Evolutionary conservation across 306 rosid genomes (phyloP).

Genomic region (Lathyrus sativus): DNA sequence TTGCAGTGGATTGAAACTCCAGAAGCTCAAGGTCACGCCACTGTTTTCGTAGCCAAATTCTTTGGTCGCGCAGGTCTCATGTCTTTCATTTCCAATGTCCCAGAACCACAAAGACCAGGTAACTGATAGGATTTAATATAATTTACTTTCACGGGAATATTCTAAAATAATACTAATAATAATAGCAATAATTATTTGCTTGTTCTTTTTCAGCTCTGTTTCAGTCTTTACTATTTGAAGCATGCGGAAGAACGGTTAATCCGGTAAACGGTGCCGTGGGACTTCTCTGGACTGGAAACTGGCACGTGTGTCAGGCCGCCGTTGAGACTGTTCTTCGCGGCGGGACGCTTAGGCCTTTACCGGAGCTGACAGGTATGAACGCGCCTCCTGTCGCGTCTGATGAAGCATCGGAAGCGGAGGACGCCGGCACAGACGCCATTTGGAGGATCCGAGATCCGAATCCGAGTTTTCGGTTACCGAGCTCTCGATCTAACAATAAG

Average conservation of each 20-base stretch:
- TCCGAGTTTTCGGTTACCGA: constrained; percentile 45
- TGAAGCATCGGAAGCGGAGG: constrained; percentile 64
- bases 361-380: constrained; percentile 47
- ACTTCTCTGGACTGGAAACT: constrained; percentile 86
- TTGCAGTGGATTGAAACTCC: constrained; percentile 89
- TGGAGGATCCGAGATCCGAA: constrained; percentile 58
- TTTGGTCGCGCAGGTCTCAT: constrained; percentile 99
- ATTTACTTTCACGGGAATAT: too few relatives aligned
- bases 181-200: neutral
- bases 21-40: constrained; percentile 92
- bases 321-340: constrained; percentile 87
- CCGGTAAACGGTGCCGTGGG: constrained; percentile 94
- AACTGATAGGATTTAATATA: neutral
- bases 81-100: constrained; percentile 92
- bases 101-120: constrained; percentile 85
- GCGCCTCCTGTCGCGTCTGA: constrained; percentile 48
- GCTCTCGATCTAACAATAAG: constrained; percentile 44
- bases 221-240: constrained; percentile 83
- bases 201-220: constrained; percentile 58
- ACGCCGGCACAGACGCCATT: constrained; percentile 44
- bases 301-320: constrained; percentile 89
- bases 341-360: constrained; percentile 60
- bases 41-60: constrained; percentile 95
- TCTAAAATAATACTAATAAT: too few relatives aligned
- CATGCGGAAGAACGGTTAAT: constrained; percentile 85